These are phyloP conservation scores for Rickenella mellea DNA, from an alignment of 768 basidiomycete genomes.

Conservation along the genomic window DNA sequence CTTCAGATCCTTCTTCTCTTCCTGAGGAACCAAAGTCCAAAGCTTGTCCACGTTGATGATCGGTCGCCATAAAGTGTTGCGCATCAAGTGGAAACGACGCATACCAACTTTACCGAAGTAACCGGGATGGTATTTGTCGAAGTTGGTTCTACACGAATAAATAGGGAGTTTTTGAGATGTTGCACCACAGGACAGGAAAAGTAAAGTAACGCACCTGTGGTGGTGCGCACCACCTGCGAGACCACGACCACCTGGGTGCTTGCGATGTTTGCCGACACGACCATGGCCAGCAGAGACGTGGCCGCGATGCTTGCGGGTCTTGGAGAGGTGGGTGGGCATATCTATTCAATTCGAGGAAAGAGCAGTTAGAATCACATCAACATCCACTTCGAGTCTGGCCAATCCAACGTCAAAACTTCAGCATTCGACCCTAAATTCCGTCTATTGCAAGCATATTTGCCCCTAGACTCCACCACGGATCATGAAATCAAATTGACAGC, in stretches of 20 bases:
- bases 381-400: constrained; percentile 25
- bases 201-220: constrained; percentile 64
- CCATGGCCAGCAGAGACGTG: constrained; percentile 99
- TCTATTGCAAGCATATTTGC: constrained; percentile 9
- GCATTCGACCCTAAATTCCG: constrained; percentile 9
- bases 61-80: constrained; percentile 86
- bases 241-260: constrained; percentile 99
- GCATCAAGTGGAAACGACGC: constrained; percentile 94
- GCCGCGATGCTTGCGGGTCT: constrained; percentile 98
- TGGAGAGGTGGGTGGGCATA: constrained; percentile 95
- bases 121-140: constrained; percentile 99
- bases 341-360: no score
- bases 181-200: neutral
- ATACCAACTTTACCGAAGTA: constrained; percentile 99
- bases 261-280: constrained; percentile 99
- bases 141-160: constrained; percentile 65
- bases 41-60: constrained; percentile 99
- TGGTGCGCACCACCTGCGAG: constrained; percentile 99
- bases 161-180: neutral
- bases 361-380: constrained; percentile 12
- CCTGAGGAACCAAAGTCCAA: constrained; percentile 81
- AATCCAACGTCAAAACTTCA: constrained; percentile 44
- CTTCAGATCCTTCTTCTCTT: constrained; percentile 70
- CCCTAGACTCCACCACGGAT: constrained; percentile 7
- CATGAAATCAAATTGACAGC: no score